Evolutionary conservation across 345 rosid species (phyloP), one percentile per base, ranked within the genome.

Genomic region (Syzygium grande): DNA sequence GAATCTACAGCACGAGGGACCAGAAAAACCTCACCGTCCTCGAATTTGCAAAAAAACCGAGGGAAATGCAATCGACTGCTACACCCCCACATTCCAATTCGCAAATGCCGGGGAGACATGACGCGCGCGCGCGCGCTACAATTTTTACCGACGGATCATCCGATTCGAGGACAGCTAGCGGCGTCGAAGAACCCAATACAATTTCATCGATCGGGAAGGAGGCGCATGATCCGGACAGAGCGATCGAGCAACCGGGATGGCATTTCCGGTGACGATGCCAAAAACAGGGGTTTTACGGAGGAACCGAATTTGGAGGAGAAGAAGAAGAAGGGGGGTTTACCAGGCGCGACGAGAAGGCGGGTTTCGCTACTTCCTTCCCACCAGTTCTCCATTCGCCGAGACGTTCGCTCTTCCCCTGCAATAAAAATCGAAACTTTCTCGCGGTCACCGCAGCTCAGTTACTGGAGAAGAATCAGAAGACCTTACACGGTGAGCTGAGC

Each of bases 291-390:
- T 30, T 30, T 84, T 13, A 30, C 25, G 68, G n/a, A 3, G 29
- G 51, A 21, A 51, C 25, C 3, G 2, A 9, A 52, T 65, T 3
- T 43, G 46, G 46, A 43, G 46, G 6, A 43, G 52, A 85, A 84
- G 86, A 34, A 34, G n/a, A n/a, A n/a, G n/a, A n/a, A n/a, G n/a
- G n/a, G 38, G 34, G 19, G 9, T 17, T 90, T 90, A 89, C 91
- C 88, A 23, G 93, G 91, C 15, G 91, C 92, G 86, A 93, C 85
- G 87, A 93, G 91, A 87, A 93, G 86, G 78, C 94, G 95, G 41
- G 89, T 86, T 85, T 86, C 91, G 65, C 87, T 87, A 15, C 23
- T 55, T 55, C 89, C 89, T 58, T 89, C 84, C 90, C 93, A 90
- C 93, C 94, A 89, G 54, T 73, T 25, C 23, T 73, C 0, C 38